These are phyloP conservation scores for Lenzites betulinus DNA, from an alignment of 768 basidiomycete genomes.

Conservation along the genomic window DNA sequence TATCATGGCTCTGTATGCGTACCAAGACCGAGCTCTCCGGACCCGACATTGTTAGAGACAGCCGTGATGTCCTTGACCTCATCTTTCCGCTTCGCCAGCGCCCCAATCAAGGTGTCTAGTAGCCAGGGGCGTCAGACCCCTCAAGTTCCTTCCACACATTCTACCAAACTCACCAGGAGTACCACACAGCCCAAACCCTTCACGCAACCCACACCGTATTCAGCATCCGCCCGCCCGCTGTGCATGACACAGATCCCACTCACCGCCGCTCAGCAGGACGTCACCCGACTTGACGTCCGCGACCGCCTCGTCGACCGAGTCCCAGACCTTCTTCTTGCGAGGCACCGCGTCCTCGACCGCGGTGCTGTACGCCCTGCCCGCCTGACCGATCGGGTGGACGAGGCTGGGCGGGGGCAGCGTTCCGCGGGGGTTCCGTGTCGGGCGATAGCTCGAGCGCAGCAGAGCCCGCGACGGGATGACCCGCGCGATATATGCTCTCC, in stretches of 20 bases:
- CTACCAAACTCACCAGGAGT: constrained; percentile 62
- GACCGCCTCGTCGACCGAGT: constrained; percentile 80
- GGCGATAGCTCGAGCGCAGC: constrained; percentile 3
- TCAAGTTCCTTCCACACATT: no score
- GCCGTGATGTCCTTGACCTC: constrained; percentile 77
- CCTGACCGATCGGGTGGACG: constrained; percentile 9
- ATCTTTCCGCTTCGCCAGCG: constrained; percentile 72
- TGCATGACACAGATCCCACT: constrained; percentile 24
- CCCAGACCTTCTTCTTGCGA: constrained; percentile 68
- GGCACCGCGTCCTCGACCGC: constrained; percentile 33
- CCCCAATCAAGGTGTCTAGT: constrained; percentile 79
- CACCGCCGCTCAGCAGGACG: constrained; percentile 80
- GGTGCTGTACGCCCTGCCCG: constrained; percentile 23
- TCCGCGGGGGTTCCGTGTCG: constrained; percentile 21
- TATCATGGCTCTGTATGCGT: constrained; percentile 4
- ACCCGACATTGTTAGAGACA: constrained; percentile 88
- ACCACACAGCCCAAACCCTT: constrained; percentile 89
- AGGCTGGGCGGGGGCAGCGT: neutral
- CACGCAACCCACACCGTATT: neutral
- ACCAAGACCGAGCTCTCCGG: constrained; percentile 73
- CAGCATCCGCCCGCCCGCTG: neutral
- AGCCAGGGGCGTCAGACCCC: no score
- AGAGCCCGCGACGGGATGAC: constrained; percentile 15
- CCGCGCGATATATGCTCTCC: constrained; percentile 13
- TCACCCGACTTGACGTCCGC: constrained; percentile 81